Evolutionary conservation across 1,284 basidiomycete genomes (phyloP), one percentile per base, ranked within the genome.

Genomic region (Ceratobasidium sp.): DNA sequence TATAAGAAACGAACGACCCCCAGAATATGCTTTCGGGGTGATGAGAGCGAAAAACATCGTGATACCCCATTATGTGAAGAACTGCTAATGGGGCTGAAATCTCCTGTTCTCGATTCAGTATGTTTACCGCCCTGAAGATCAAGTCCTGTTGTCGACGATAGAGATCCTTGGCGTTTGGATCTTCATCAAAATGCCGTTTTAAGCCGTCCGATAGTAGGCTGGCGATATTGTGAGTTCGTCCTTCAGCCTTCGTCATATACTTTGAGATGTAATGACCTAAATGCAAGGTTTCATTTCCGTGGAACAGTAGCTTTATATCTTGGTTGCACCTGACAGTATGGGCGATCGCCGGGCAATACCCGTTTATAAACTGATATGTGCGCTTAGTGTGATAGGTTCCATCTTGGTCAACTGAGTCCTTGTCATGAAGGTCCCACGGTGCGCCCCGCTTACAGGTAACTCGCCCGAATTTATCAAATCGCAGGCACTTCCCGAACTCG

Each of bases 361-460:
- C 68, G 61, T 83, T 86, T 22, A 86, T 37, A 52, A 77, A 83
- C 1, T 44, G 77, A 68, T 79, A 81, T 15, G 76, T 4, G 6
- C 83, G 59, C 17, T 22, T 62, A 9, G 67, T 69, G 8, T n/a
- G 46, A 19, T 54, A 54, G 7, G 46, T 37, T n/a, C 67, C 67
- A 6, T 52, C 13, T 17, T 29, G 80, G 5, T 76, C 37, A 0
- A 86, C 79, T 40, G 59, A 81, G n/a, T 79, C 81, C 6, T 80
- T 73, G 0, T 76, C 56, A 1, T 81, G 76, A 0, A 80, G n/a
- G 34, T 68, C 43, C 34, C 81, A 87, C 9, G 86, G 86, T 8
- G 84, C 84, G 0, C 82, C 46, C 6, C 85, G 61, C 77, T 86
- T 87, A 77, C 85, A 86, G 8, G 57, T 66, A 1, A 77, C 56